Base-by-base conservation (phyloP, 163 green algal genomes). In the Picocystis sp. region DNA sequence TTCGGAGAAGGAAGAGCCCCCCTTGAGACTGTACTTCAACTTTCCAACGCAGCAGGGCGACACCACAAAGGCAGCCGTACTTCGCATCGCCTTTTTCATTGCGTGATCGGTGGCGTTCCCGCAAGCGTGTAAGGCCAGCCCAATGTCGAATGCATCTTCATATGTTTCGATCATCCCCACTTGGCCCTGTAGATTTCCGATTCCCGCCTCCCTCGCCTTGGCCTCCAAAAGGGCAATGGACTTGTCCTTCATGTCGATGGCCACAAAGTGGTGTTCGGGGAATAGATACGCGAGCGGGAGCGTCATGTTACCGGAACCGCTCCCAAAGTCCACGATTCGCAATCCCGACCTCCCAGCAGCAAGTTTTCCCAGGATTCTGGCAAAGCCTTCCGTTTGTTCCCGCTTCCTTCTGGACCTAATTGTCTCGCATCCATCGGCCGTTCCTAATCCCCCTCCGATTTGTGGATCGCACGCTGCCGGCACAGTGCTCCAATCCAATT, bases 51-150 rank as follows among this genome's bases (percentile, higher is more conserved):
- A 88, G 60, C 79, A 88, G 19, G 79, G 79, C 43, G 58, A 74
- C 46, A 81, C 66, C 0, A 82, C 42, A 48, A 76, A 84, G 1
- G 75, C 74, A 1, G 76, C 78, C 0, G 63, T 29, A 8, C 52
- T 50, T 21, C 62, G 47, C 41, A 58, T 55, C 9, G 71, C 67
- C 45, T 70, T 61, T 48, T 73, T 57, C 60, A 88, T 44, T 6
- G 74, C 73, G 3, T 67, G 50, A 60, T 88, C 79, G 10, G 79
- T 88, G 11, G 76, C 79, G 49, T 85, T 82, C 47, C 79, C 78
- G 51, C 78, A 86, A 0, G 72, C 75, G 52, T 85, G 77, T 46
- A 88, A 69, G 21, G 75, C 79, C 22, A 88, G 55, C 1, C 52
- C 67, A 12, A 88, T 60, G 56, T 86, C 77, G 34, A 81, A 80